phyloP scores from a whole-genome alignment of 768 basidiomycete species.

The Plicaturopsis crispa region DNA sequence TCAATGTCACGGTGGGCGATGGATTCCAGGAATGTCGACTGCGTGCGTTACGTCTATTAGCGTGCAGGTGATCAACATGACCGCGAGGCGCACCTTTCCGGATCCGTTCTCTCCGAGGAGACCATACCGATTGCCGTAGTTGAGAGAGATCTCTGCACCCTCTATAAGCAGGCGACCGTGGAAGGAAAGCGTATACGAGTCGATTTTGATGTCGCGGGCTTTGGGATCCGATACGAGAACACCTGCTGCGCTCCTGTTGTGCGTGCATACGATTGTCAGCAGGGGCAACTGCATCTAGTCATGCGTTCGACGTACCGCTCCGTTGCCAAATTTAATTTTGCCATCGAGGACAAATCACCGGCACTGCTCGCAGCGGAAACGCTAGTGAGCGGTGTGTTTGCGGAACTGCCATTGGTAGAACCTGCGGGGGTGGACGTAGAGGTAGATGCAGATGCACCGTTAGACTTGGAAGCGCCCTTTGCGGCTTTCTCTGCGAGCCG shows the following conservation, averaged over 20 bases:
- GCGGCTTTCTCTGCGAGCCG: conserved; percentile 92
- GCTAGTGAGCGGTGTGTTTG: conserved; percentile 76
- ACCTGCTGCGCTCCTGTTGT: conserved; percentile 82
- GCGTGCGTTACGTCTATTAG: conserved; percentile 4
- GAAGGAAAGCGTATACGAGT: conserved; percentile 92
- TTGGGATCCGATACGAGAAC: conserved; percentile 91
- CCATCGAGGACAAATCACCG: conserved; percentile 82
- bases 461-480: conserved; percentile 56
- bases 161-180: conserved; percentile 85
- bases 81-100: conserved; percentile 69
- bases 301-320: conserved; percentile 82
- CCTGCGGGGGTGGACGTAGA: conserved; percentile 55
- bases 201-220: conserved; percentile 95
- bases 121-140: conserved; percentile 92
- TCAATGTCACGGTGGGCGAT: conserved; percentile 93
- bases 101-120: conserved; percentile 95
- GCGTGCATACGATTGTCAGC: too few species aligned
- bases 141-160: conserved; percentile 65
- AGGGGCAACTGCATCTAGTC: too few species aligned
- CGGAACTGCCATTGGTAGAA: conserved; percentile 53
- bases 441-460: conserved; percentile 38
- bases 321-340: conserved; percentile 81
- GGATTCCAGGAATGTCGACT: conserved; percentile 96
- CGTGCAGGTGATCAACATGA: conserved; percentile 1
- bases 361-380: conserved; percentile 70